Conservation (phyloP, 805 yeast genomes). For the Scheffersomyces ergatensis region DNA sequence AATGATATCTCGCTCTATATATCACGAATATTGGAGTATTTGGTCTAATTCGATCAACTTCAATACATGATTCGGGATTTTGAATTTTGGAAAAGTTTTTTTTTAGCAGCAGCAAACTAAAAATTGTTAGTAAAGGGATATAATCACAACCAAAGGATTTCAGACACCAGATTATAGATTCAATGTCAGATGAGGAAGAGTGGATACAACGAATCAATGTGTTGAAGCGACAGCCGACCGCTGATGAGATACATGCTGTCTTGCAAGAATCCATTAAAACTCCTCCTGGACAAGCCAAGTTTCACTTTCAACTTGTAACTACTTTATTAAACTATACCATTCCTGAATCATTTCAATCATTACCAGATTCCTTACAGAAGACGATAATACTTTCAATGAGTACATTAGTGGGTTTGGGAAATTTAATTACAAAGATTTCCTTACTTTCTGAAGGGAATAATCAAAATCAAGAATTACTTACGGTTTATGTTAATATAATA, state of each 20-base stretch:
- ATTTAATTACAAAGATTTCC: slow-evolving; percentile 17
- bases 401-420: slow-evolving; percentile 30
- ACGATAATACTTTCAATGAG: slow-evolving; percentile 13
- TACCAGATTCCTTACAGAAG: slow-evolving; percentile 12
- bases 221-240: slow-evolving; percentile 9
- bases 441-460: not conserved
- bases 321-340: slow-evolving; percentile 28
- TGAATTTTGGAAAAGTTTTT: no score
- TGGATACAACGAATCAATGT: slow-evolving; percentile 2
- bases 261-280: slow-evolving; percentile 1
- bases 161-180: no score
- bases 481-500: not conserved
- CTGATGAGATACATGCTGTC: slow-evolving; percentile 5
- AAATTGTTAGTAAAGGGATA: no score
- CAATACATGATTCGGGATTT: no score
- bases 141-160: no score
- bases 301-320: slow-evolving; percentile 9
- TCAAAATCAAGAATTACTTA: not conserved
- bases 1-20: no score
- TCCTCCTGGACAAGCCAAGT: not conserved
- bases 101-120: no score
- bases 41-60: no score
- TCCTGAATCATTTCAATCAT: slow-evolving; percentile 24
- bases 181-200: not conserved
- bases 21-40: no score